Evolutionary conservation across 2,329 filamentous ascomycete genomes (phyloP).

Genomic region (Hypoxylon sp.): DNA sequence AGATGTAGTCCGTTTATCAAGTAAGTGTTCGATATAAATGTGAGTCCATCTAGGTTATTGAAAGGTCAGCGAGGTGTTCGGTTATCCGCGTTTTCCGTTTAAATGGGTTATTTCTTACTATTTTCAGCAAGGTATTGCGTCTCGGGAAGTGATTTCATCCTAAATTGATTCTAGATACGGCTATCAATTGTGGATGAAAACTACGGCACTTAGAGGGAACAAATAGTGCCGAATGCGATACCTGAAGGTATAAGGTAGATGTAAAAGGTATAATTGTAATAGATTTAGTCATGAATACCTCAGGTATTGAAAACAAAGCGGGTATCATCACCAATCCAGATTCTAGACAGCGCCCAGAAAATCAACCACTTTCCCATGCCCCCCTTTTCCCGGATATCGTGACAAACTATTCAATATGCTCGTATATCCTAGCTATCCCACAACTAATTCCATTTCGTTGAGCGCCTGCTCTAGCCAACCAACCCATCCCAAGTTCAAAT

Average conservation of each 20-base stretch:
- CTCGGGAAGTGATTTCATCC: background rate
- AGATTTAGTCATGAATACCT: background rate
- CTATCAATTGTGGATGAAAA: too few relatives aligned
- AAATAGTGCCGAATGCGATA: too few relatives aligned
- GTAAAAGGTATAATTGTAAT: background rate
- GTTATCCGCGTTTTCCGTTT: background rate
- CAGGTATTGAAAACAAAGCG: slow-evolving; percentile 5
- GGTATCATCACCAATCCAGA: slow-evolving; percentile 30
- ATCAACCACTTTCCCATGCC: slow-evolving; percentile 2
- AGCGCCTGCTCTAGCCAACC: background rate
- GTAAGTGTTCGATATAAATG: background rate
- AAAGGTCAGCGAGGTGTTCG: background rate
- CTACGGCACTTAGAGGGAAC: background rate
- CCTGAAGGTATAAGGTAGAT: background rate
- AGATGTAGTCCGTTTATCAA: background rate
- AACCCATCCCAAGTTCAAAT: background rate
- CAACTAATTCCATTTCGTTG: background rate
- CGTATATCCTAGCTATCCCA: background rate
- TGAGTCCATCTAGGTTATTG: background rate
- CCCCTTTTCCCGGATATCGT: background rate
- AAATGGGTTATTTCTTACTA: background rate
- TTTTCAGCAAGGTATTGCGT: background rate
- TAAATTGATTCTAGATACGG: background rate
- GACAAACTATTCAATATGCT: background rate
- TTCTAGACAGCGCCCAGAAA: slow-evolving; percentile 2